These are phyloP conservation scores for Dactylonectria estremocensis DNA, from an alignment of 2,329 filamentous ascomycete species.

Conservation along the genomic window DNA sequence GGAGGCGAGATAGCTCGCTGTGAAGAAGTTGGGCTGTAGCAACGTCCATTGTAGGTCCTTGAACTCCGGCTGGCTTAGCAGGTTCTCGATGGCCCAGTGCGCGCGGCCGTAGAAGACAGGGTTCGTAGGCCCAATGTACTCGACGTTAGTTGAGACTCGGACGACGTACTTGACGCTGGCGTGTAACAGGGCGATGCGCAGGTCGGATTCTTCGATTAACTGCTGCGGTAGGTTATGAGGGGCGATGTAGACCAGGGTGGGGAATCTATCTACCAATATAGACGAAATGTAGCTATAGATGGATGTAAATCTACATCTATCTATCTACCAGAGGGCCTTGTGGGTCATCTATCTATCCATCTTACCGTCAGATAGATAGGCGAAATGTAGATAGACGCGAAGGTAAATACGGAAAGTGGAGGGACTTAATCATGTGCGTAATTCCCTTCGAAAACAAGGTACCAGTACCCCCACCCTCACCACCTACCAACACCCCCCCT, in stretches of 20 bases:
- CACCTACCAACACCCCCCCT: too few species aligned
- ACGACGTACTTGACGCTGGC: slow-evolving; percentile 60
- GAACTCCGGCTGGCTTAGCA: slow-evolving; percentile 56
- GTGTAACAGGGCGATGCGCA: slow-evolving; percentile 40
- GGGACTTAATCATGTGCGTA: background rate
- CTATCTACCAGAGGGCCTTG: too few species aligned
- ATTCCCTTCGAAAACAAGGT: too few species aligned
- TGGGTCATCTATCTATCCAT: too few species aligned
- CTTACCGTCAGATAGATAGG: too few species aligned
- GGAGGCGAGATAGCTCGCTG: too few species aligned
- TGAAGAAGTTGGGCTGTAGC: slow-evolving; percentile 48
- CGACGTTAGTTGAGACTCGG: slow-evolving; percentile 57
- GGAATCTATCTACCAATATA: too few species aligned
- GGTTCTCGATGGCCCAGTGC: slow-evolving; percentile 59
- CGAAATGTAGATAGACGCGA: too few species aligned
- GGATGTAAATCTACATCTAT: too few species aligned
- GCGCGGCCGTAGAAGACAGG: slow-evolving; percentile 54
- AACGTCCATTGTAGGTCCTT: slow-evolving; percentile 55
- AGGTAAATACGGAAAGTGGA: background rate
- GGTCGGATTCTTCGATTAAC: too few species aligned
- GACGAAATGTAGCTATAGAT: too few species aligned
- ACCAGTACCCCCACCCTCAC: too few species aligned
- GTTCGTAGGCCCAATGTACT: slow-evolving; percentile 54
- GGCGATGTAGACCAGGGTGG: slow-evolving; percentile 57
- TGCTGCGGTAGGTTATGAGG: slow-evolving; percentile 52